Conservation (phyloP, 345 rosid genomes). For the Aquilaria sinensis region DNA sequence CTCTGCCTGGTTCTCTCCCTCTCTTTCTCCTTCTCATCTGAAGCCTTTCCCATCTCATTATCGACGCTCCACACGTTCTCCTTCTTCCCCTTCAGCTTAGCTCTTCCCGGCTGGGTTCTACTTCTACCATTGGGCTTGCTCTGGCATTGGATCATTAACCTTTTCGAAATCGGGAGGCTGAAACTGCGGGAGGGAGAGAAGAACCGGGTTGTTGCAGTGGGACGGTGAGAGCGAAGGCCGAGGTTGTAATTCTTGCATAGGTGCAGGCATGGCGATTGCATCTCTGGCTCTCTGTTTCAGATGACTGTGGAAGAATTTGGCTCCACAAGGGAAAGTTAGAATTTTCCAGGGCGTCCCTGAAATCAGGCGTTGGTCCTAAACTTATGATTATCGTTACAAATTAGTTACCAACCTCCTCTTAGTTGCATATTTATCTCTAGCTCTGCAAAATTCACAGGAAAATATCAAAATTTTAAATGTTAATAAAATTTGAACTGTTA, state of each 20-base stretch:
- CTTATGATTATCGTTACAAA: too few relatives aligned
- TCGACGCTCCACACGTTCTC: conserved; percentile 83
- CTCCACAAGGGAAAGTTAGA: too few relatives aligned
- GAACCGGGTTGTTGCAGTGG: conserved; percentile 4
- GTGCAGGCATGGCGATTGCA: conserved; percentile 48
- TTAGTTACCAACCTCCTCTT: too few relatives aligned
- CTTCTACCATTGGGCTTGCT: conserved; percentile 21
- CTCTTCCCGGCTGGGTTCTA: conserved; percentile 22
- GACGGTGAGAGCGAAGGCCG: conserved; percentile 21
- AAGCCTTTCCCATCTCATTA: conserved; percentile 47
- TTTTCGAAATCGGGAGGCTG: neutral
- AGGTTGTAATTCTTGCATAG: conserved; percentile 25
- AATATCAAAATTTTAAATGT: too few relatives aligned
- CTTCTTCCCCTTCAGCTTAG: conserved; percentile 42
- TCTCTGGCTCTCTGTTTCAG: neutral
- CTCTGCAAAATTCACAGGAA: too few relatives aligned
- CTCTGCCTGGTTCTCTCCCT: conserved; percentile 26
- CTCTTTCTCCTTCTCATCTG: conserved; percentile 22
- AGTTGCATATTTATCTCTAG: too few relatives aligned
- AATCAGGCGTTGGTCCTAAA: too few relatives aligned
- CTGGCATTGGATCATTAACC: conserved; percentile 24
- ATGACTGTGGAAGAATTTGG: too few relatives aligned
- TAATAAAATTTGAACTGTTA: too few relatives aligned
- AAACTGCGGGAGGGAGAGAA: neutral
- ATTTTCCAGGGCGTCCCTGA: too few relatives aligned